Conservation (phyloP, 2,329 filamentous ascomycete genomes). For the Scedosporium minutisporum region DNA sequence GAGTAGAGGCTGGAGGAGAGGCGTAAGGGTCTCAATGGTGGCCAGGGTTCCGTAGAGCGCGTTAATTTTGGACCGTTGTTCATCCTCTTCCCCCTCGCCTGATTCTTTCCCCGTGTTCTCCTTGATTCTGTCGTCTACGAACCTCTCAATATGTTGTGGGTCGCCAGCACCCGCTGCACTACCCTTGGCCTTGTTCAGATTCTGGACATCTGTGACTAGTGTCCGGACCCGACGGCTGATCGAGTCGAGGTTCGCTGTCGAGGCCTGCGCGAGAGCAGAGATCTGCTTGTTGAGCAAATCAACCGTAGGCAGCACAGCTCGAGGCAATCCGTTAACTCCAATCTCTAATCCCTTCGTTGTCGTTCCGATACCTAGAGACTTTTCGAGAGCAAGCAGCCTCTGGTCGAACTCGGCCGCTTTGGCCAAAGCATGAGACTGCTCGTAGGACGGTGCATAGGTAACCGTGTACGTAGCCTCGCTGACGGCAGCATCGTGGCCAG, state of each 20-base stretch:
- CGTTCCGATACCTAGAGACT: conserved; percentile 64
- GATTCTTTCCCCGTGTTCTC: conserved; percentile 35
- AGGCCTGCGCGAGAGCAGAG: conserved; percentile 61
- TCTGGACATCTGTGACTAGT: conserved; percentile 64
- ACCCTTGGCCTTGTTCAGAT: conserved; percentile 51
- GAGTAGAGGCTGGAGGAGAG: conserved; percentile 74
- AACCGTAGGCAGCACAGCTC: conserved; percentile 73
- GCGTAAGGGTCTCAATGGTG: conserved; percentile 77
- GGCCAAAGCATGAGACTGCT: conserved; percentile 61
- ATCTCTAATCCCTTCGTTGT: conserved; percentile 54
- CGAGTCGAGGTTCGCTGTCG: conserved; percentile 61
- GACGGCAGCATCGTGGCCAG: conserved; percentile 6
- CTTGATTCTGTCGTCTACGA: not conserved
- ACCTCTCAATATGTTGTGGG: not conserved
- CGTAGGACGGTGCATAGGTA: conserved; percentile 54
- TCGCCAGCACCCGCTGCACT: not conserved
- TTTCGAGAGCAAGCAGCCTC: conserved; percentile 69
- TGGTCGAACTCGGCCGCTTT: conserved; percentile 83
- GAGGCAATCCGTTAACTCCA: conserved; percentile 44
- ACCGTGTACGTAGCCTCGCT: conserved; percentile 49
- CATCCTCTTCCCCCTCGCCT: conserved; percentile 49
- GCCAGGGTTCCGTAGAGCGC: conserved; percentile 82
- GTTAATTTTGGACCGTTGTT: conserved; percentile 80
- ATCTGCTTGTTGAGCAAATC: conserved; percentile 75
- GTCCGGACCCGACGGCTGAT: conserved; percentile 60